These are phyloP conservation scores for Cryphonectria nitschkei DNA, from an alignment of 2,329 filamentous ascomycete genomes.

Conservation along the genomic window DNA sequence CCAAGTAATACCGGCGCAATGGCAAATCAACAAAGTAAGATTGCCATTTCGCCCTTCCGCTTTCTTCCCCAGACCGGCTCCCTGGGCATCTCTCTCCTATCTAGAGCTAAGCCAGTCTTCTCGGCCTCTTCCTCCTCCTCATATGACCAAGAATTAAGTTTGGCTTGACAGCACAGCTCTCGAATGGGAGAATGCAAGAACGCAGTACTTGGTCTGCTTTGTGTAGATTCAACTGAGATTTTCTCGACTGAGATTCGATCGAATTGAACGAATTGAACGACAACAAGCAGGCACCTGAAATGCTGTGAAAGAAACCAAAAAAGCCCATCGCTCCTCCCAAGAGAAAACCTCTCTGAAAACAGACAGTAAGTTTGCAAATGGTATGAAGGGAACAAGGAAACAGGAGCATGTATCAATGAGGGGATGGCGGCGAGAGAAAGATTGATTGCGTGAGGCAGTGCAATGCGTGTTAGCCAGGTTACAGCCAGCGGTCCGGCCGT, in stretches of 20 bases:
- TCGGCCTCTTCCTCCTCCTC: background rate
- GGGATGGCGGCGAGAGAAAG: too few relatives aligned
- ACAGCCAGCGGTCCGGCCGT: background rate
- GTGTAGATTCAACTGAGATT: constrained; percentile 22
- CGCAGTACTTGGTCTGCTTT: constrained; percentile 21
- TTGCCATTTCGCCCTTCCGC: background rate
- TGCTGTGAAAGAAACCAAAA: background rate
- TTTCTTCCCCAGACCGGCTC: background rate
- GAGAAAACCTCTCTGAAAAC: too few relatives aligned
- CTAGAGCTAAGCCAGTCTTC: background rate
- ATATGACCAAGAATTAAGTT: background rate
- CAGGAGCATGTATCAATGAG: too few relatives aligned
- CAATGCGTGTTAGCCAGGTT: background rate
- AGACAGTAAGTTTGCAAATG: too few relatives aligned
- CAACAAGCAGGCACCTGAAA: background rate
- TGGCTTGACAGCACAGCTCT: constrained; percentile 23
- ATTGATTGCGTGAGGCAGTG: background rate
- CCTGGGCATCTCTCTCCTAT: background rate
- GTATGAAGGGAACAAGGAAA: too few relatives aligned
- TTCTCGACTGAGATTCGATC: constrained; percentile 8
- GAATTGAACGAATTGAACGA: constrained; percentile 10
- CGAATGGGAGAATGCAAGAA: constrained; percentile 25
- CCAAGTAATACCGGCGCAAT: constrained; percentile 7
- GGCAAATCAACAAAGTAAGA: background rate
- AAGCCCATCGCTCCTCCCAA: too few relatives aligned